Conservation (phyloP, 768 basidiomycete genomes). For the Lanmaoa rubissima region DNA sequence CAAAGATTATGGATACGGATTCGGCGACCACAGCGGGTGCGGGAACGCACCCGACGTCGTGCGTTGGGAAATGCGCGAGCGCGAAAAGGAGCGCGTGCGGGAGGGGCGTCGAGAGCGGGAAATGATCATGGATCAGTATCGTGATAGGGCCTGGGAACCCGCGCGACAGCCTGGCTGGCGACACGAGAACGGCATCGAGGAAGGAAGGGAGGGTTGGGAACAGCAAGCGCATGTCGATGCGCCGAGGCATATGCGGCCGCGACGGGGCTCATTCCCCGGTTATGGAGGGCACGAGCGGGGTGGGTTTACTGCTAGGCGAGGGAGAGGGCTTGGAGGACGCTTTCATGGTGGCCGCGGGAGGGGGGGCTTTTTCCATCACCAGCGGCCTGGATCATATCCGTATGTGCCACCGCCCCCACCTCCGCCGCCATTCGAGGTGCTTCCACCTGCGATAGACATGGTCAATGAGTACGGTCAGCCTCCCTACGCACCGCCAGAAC, state of each 20-base stretch:
- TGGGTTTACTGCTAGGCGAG: conserved; percentile 29
- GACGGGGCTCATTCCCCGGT: conserved; percentile 36
- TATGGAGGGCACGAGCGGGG: conserved; percentile 35
- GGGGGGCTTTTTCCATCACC: conserved; percentile 34
- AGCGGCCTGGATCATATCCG: conserved; percentile 32
- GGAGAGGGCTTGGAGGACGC: conserved; percentile 39
- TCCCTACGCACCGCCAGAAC: conserved; percentile 32
- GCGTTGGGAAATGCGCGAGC: conserved; percentile 32
- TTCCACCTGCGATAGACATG: conserved; percentile 25
- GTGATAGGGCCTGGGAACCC: conserved; percentile 20
- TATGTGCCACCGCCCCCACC: conserved; percentile 25
- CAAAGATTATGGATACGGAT: conserved; percentile 63
- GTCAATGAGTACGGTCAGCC: conserved; percentile 31
- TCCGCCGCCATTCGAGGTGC: conserved; percentile 27
- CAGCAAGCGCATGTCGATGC: conserved; percentile 15
- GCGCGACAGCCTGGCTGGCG: conserved; percentile 21
- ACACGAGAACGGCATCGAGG: conserved; percentile 28
- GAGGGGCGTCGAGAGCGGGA: conserved; percentile 17
- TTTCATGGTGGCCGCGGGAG: conserved; percentile 37
- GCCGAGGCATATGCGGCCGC: conserved; percentile 24
- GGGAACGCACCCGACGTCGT: conserved; percentile 33
- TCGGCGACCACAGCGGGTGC: conserved; percentile 45
- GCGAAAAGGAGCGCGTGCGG: conserved; percentile 18
- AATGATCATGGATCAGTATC: conserved; percentile 11
- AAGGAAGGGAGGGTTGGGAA: conserved; percentile 24